Evolutionary conservation across 2,329 filamentous ascomycete genomes (phyloP).

Genomic region (Graphiopsis chlorocephala): DNA sequence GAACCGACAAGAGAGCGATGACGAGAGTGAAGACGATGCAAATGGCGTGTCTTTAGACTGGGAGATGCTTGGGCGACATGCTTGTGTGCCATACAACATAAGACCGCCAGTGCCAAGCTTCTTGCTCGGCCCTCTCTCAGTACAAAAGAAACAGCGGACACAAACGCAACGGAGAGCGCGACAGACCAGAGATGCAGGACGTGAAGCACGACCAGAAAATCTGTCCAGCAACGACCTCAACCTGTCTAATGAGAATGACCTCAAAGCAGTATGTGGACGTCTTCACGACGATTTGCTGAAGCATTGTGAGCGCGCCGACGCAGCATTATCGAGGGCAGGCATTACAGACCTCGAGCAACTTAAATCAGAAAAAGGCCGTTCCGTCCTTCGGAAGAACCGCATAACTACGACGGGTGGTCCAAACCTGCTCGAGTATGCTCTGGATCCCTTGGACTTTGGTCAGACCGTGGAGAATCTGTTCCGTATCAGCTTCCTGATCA

Average conservation of each 20-base stretch:
- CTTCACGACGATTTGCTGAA: slow-evolving; percentile 62
- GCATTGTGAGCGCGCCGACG: slow-evolving; percentile 36
- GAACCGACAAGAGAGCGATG: slow-evolving; percentile 20
- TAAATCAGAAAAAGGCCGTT: slow-evolving; percentile 38
- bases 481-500: slow-evolving; percentile 90
- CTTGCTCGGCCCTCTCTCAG: slow-evolving; percentile 80
- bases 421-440: slow-evolving; percentile 78
- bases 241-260: slow-evolving; percentile 71
- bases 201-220: slow-evolving; percentile 72
- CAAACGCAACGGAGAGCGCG: slow-evolving; percentile 67
- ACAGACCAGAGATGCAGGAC: slow-evolving; percentile 65
- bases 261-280: slow-evolving; percentile 73
- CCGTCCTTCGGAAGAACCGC: slow-evolving; percentile 59
- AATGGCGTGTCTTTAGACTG: slow-evolving; percentile 80
- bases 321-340: slow-evolving; percentile 21
- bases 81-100: slow-evolving; percentile 68
- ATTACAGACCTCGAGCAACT: slow-evolving; percentile 31
- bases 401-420: slow-evolving; percentile 69
- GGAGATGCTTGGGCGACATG: slow-evolving; percentile 75
- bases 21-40: slow-evolving; percentile 63
- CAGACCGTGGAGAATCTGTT: slow-evolving; percentile 97
- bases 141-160: slow-evolving; percentile 78
- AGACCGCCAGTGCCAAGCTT: slow-evolving; percentile 79
- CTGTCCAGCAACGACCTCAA: slow-evolving; percentile 71
- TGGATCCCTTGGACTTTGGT: slow-evolving; percentile 86